phyloP scores from a whole-genome alignment of 75 land plant genomes.

The Pinus taeda region DNA sequence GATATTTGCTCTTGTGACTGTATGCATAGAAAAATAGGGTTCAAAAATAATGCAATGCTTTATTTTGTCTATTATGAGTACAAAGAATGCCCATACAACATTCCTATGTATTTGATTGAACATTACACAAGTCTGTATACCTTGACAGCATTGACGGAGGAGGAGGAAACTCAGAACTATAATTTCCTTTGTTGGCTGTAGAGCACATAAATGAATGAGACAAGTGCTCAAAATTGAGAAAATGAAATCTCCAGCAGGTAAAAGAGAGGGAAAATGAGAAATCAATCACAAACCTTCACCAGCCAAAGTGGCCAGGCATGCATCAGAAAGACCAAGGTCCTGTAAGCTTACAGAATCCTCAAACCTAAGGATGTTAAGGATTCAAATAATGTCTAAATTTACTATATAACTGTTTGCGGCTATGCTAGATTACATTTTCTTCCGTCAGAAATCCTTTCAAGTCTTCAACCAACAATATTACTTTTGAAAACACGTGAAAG shows the following conservation, averaged over 20 bases:
- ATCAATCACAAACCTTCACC: slow-evolving; percentile 37
- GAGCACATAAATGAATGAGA: no score
- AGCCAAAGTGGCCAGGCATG: slow-evolving; percentile 55
- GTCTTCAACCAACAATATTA: not conserved
- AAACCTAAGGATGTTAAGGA: slow-evolving; percentile 32
- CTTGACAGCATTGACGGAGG: not conserved
- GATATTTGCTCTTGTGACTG: slow-evolving; percentile 6
- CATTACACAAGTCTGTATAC: slow-evolving; percentile 1
- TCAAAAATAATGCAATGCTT: not conserved
- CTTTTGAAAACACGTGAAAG: not conserved
- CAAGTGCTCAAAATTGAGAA: not conserved
- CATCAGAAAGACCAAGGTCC: slow-evolving; percentile 62
- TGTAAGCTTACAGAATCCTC: slow-evolving; percentile 50
- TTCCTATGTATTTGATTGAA: not conserved
- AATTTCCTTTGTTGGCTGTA: not conserved
- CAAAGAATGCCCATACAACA: not conserved
- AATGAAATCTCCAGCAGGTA: not conserved
- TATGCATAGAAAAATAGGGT: not conserved
- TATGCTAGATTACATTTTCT: not conserved
- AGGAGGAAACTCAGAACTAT: not conserved
- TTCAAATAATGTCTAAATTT: not conserved
- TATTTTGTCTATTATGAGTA: not conserved
- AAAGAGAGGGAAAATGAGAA: not conserved
- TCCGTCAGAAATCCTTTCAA: not conserved
- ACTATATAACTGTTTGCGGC: not conserved